A percentile compares a stretch with the other conserved stretches of the same genome.
These are phyloP conservation scores for Tuber melanosporum DNA, from an alignment of 495 filamentous ascomycete genomes.

Conservation along the genomic window DNA sequence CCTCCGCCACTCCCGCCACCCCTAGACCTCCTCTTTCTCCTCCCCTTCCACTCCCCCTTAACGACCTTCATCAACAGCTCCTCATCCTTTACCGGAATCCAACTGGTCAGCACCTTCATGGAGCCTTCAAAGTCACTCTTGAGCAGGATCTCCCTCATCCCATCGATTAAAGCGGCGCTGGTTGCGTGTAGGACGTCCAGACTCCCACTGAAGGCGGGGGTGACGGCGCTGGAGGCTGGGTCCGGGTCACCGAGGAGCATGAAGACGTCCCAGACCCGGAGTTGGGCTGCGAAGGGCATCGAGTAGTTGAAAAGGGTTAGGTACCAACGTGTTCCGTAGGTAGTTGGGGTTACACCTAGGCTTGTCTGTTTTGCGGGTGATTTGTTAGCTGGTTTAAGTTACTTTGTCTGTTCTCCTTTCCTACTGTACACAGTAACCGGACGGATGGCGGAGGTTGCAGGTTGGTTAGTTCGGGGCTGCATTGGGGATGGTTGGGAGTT, in stretches of 20 bases:
- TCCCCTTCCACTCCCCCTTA: slow-evolving; percentile 79
- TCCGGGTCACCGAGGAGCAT: slow-evolving; percentile 79
- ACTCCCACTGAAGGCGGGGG: slow-evolving; percentile 54
- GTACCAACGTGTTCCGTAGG: slow-evolving; percentile 96
- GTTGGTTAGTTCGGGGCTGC: neutral
- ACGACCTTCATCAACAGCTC: slow-evolving; percentile 91
- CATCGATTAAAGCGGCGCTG: slow-evolving; percentile 84
- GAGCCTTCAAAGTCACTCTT: slow-evolving; percentile 95
- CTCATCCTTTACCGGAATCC: slow-evolving; percentile 91
- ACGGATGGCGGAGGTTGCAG: neutral
- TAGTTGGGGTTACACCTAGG: slow-evolving; percentile 73
- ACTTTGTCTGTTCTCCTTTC: neutral
- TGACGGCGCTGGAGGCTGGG: slow-evolving; percentile 14
- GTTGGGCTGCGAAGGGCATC: slow-evolving; percentile 89
- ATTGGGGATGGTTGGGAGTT: neutral
- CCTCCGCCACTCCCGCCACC: slow-evolving; percentile 6
- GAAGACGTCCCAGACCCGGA: slow-evolving; percentile 98
- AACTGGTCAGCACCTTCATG: slow-evolving; percentile 95
- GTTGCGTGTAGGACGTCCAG: slow-evolving; percentile 89
- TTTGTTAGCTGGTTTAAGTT: slow-evolving; percentile 21
- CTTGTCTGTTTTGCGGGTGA: slow-evolving; percentile 53
- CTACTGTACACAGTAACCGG: neutral
- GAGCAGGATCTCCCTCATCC: slow-evolving; percentile 81
- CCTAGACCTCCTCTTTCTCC: slow-evolving; percentile 31
- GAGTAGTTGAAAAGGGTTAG: slow-evolving; percentile 96